Percentiles rank a stretch among this genome's conserved stretches.
phyloP scores from a whole-genome alignment of 179 eudicot genomes.

The Heliamphora pulchella region DNA sequence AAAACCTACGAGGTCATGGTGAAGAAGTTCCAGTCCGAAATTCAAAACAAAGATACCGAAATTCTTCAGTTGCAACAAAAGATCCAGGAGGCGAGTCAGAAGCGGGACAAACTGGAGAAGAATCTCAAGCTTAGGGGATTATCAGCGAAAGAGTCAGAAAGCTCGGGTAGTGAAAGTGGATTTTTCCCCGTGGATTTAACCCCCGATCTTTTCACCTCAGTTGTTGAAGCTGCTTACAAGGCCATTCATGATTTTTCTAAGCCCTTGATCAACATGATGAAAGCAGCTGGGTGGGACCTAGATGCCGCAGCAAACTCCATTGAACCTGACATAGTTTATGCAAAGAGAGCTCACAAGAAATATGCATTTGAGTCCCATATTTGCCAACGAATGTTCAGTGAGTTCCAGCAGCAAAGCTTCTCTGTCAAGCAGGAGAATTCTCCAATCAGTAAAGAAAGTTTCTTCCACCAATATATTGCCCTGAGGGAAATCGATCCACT shows the following conservation, averaged over 20 bases:
- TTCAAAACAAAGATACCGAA: constrained; percentile 85
- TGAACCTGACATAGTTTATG: constrained; percentile 56
- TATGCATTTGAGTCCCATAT: constrained; percentile 84
- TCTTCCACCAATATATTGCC: constrained; percentile 72
- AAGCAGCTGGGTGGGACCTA: constrained; percentile 95
- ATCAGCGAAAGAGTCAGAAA: constrained; percentile 60
- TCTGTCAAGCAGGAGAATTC: constrained; percentile 49
- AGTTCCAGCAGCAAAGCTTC: constrained; percentile 68
- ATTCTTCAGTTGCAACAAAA: constrained; percentile 71
- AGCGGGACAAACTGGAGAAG: constrained; percentile 73
- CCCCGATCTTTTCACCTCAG: constrained; percentile 64
- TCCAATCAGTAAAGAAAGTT: constrained; percentile 41
- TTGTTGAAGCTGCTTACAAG: constrained; percentile 64
- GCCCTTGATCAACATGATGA: constrained; percentile 96
- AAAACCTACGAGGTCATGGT: constrained; percentile 95
- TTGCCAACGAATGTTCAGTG: constrained; percentile 74
- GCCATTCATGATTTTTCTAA: constrained; percentile 94
- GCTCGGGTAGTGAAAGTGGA: constrained; percentile 43
- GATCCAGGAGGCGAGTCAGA: constrained; percentile 74
- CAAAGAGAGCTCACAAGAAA: constrained; percentile 83
- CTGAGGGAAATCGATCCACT: constrained; percentile 75
- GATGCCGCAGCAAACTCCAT: constrained; percentile 90
- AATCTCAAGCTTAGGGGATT: constrained; percentile 83
- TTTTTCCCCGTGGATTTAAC: constrained; percentile 47
- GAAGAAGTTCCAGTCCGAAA: constrained; percentile 82